Evolutionary conservation across 169 alveolate species (phyloP).

Genomic region (Cryptosporidium ryanae): DNA sequence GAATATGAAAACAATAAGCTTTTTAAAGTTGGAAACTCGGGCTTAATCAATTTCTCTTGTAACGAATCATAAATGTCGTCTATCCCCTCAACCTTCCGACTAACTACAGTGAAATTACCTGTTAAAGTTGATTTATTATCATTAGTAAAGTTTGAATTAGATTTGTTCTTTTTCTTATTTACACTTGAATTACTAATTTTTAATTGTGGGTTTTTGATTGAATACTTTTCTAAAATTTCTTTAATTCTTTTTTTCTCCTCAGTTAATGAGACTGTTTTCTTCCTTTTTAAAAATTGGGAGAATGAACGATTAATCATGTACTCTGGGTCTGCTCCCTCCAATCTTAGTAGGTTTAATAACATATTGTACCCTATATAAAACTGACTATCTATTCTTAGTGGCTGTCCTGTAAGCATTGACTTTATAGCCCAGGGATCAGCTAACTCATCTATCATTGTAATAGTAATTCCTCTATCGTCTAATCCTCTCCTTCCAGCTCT

Average conservation of each 20-base stretch:
- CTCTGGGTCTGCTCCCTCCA: constrained; percentile 93
- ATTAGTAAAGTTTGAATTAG: neutral
- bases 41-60: constrained; percentile 18
- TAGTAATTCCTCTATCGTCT: constrained; percentile 96
- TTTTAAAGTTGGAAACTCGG: constrained; percentile 18
- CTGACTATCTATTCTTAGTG: constrained; percentile 90
- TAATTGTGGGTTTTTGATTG: constrained; percentile 11
- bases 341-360: constrained; percentile 95
- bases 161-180: neutral
- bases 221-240: constrained; percentile 45
- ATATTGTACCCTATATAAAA: constrained; percentile 96
- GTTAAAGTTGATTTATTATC: neutral
- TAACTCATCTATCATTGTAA: constrained; percentile 93
- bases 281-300: constrained; percentile 94
- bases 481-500: constrained; percentile 98
- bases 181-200: neutral
- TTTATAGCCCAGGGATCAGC: constrained; percentile 84
- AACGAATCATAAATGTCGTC: constrained; percentile 52
- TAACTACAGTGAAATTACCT: constrained; percentile 6
- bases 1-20: constrained; percentile 28
- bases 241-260: constrained; percentile 82
- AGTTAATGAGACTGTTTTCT: constrained; percentile 85
- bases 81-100: constrained; percentile 48
- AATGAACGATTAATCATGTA: constrained; percentile 95
- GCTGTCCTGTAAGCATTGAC: constrained; percentile 68